These are phyloP conservation scores for Selaginella moellendorffii DNA, from an alignment of 75 land plant genomes.

Conservation along the genomic window DNA sequence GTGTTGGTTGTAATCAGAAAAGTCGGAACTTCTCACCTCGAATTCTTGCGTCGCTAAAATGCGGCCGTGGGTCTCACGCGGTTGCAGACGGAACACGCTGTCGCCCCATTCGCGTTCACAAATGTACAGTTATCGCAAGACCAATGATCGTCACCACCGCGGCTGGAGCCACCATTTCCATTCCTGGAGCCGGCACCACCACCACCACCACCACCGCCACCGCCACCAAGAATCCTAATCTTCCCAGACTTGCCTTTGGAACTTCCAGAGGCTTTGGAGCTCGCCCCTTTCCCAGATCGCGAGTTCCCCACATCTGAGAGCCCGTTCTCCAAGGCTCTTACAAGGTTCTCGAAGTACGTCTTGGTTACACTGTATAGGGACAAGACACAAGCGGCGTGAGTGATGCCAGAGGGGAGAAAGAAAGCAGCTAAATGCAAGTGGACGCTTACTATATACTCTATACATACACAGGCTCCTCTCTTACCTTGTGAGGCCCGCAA, in stretches of 20 bases:
- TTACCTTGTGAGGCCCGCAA: slow-evolving; percentile 92
- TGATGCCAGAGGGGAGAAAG: background rate
- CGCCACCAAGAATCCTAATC: slow-evolving; percentile 16
- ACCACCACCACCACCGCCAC: slow-evolving; percentile 15
- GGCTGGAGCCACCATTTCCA: slow-evolving; percentile 24
- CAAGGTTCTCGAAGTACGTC: slow-evolving; percentile 91
- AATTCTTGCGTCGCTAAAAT: too few species aligned
- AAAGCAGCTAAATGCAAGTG: background rate
- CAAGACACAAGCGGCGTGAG: background rate
- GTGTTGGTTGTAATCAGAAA: too few species aligned
- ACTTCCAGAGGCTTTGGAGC: slow-evolving; percentile 22
- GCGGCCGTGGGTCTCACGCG: background rate
- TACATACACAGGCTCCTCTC: background rate
- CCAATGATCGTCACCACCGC: slow-evolving; percentile 30
- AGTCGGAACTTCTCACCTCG: too few species aligned
- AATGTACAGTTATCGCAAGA: slow-evolving; percentile 48
- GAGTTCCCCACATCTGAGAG: slow-evolving; percentile 53
- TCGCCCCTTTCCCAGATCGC: slow-evolving; percentile 24
- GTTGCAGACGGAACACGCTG: slow-evolving; percentile 14
- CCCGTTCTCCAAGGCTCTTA: slow-evolving; percentile 75
- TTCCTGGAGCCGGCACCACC: slow-evolving; percentile 11
- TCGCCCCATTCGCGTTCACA: slow-evolving; percentile 19
- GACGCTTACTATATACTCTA: background rate
- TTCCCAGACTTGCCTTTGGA: slow-evolving; percentile 34
- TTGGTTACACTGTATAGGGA: slow-evolving; percentile 57